Evolutionary conservation across 1,284 basidiomycete genomes (phyloP), one percentile per base, ranked within the genome.

Genomic region (Anthracocystis panici-leucophaei): DNA sequence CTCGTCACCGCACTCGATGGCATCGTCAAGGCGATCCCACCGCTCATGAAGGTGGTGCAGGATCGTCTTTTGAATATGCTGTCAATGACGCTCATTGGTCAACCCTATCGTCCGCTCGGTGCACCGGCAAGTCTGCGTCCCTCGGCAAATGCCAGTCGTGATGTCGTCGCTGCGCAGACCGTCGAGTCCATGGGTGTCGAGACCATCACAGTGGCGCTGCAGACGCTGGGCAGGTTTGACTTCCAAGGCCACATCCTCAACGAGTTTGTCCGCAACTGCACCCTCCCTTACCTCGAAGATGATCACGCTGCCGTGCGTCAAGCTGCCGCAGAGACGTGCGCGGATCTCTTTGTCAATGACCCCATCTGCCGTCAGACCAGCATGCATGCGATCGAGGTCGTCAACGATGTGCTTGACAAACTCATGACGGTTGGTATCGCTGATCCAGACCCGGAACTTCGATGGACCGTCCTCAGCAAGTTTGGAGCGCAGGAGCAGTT

Each of bases 341-440:
- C 91, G 89, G 65, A 89, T 95, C 41, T 97, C 25, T 85, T 98
- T 82, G 91, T 96, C 64, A 91, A 92, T 71, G 97, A 99, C 86
- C 96, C 96, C 0, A 97, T 99, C 66, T 95, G 94, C 85, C 94
- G 93, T 80, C 95, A 98, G 87, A 92, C 93, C 20, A 97, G 94
- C 87, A 94, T 92, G 82, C 94, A 98, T 85, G 94, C 96, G 5
- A 96, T 97, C 68, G 95, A 98, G 84, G 92, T 99, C 67, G 96
- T 99, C 83, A 95, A 94, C 84, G 97, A 99, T 78, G 95, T 99
- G 20, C 89, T 99, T 46, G 95, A 98, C 85, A 99, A 99, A 87
- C 89, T 99, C 18, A 87, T 99, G 72, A 97, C 94, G 0, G 94
- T 98, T 40, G 97, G 93, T 16, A 97, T 99, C 61, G 96, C 97